Percentiles rank a stretch among this genome's conserved stretches.
These are phyloP conservation scores for Penicillium riverlandense DNA, from an alignment of 495 filamentous ascomycete species.

Conservation along the genomic window DNA sequence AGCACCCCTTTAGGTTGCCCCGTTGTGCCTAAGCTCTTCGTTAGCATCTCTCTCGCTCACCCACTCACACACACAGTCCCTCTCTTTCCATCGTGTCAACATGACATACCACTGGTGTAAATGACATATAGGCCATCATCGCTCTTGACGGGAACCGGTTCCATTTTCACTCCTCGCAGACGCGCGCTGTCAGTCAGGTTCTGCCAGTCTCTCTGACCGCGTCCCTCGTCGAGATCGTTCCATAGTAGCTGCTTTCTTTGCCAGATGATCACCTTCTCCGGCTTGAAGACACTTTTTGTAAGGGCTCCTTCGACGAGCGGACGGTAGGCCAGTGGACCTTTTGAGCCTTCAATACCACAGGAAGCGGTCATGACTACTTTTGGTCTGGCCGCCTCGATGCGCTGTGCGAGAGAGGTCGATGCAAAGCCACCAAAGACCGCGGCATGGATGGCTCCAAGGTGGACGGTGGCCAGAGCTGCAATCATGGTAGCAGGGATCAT, in stretches of 20 bases:
- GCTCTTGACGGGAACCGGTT: slow-evolving; percentile 67
- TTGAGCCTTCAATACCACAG: slow-evolving; percentile 84
- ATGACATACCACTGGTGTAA: slow-evolving; percentile 74
- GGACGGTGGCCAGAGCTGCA: slow-evolving; percentile 71
- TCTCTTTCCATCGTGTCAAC: too few species aligned
- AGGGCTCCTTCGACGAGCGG: slow-evolving; percentile 63
- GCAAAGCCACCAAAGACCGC: slow-evolving; percentile 94
- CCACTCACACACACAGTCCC: slow-evolving; percentile 1
- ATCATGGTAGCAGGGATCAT: slow-evolving; percentile 92
- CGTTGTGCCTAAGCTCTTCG: slow-evolving; percentile 59
- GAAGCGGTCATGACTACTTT: slow-evolving; percentile 77
- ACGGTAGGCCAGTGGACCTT: slow-evolving; percentile 65
- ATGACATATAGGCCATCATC: slow-evolving; percentile 83
- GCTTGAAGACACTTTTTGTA: slow-evolving; percentile 52
- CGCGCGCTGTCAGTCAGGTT: slow-evolving; percentile 60
- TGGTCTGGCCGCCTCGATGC: slow-evolving; percentile 76
- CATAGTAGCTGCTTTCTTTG: slow-evolving; percentile 69
- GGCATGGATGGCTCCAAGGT: slow-evolving; percentile 81
- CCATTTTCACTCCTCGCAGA: slow-evolving; percentile 55
- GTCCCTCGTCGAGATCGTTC: slow-evolving; percentile 54
- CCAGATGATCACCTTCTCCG: slow-evolving; percentile 66
- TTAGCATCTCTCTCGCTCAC: neutral
- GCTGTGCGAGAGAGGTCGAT: slow-evolving; percentile 72
- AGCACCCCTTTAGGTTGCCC: slow-evolving; percentile 85
- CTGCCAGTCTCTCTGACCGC: slow-evolving; percentile 74